Percentiles rank a stretch among this genome's conserved stretches.
phyloP scores from a whole-genome alignment of 2,329 filamentous ascomycete species.

The Monosporascus sp. region DNA sequence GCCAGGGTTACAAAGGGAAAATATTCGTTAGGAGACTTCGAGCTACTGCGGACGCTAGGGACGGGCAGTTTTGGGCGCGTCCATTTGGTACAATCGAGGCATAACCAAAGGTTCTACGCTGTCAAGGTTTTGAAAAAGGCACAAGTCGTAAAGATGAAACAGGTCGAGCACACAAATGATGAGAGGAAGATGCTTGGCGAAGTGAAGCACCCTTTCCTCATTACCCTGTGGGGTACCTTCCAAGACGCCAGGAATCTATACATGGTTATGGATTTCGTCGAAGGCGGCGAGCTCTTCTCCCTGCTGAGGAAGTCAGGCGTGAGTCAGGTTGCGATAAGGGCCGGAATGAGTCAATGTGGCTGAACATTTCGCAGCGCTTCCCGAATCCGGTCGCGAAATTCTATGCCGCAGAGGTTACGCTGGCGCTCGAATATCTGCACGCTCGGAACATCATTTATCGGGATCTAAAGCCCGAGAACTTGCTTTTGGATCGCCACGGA shows the following conservation, averaged over 20 bases:
- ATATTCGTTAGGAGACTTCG: slow-evolving; percentile 89
- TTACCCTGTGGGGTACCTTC: slow-evolving; percentile 97
- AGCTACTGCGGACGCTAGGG: slow-evolving; percentile 83
- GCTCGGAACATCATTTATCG: slow-evolving; percentile 95
- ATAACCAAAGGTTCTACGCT: slow-evolving; percentile 97
- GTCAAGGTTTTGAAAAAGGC: slow-evolving; percentile 98
- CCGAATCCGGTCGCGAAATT: slow-evolving; percentile 99
- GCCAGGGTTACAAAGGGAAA: slow-evolving; percentile 86
- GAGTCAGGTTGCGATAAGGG: slow-evolving; percentile 29
- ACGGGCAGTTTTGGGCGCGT: slow-evolving; percentile 97
- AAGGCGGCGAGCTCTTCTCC: slow-evolving; percentile 96
- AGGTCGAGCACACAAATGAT: slow-evolving; percentile 98
- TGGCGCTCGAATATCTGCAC: slow-evolving; percentile 93
- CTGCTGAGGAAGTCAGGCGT: slow-evolving; percentile 88
- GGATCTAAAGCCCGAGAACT: slow-evolving; percentile 92
- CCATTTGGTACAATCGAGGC: slow-evolving; percentile 93
- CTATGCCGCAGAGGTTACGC: slow-evolving; percentile 93
- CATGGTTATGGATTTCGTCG: slow-evolving; percentile 99
- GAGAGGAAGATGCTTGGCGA: slow-evolving; percentile 93
- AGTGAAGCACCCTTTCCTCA: slow-evolving; percentile 95
- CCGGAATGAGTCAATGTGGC: slow-evolving; percentile 1
- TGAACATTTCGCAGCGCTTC: slow-evolving; percentile 63
- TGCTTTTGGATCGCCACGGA: slow-evolving; percentile 85
- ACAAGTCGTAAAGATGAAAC: slow-evolving; percentile 99
- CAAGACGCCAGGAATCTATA: slow-evolving; percentile 93